These are phyloP conservation scores for Acer yangbiense DNA, from an alignment of 345 rosid genomes.

Conservation along the genomic window DNA sequence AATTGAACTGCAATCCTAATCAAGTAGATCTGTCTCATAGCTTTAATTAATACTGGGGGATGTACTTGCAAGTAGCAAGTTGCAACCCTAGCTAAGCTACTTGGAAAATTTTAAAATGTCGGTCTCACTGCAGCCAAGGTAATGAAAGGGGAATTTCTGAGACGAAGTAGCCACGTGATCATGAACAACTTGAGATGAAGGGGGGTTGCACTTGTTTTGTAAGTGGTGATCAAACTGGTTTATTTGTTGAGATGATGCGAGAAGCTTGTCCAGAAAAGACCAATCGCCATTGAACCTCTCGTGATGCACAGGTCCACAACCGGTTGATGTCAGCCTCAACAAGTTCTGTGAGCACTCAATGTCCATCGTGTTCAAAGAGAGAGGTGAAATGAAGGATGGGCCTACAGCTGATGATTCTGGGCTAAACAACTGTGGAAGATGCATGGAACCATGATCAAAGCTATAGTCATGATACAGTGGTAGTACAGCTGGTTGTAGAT, in stretches of 20 bases:
- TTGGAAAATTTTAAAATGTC: conserved; percentile 59
- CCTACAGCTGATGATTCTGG: conserved; percentile 60
- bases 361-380: conserved; percentile 45
- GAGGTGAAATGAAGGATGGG: conserved; percentile 30
- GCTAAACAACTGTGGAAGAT: conserved; percentile 82
- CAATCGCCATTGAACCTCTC: conserved; percentile 67
- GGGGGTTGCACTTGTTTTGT: conserved; percentile 29
- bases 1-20: conserved; percentile 2
- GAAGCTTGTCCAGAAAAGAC: conserved; percentile 89
- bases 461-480: conserved; percentile 17
- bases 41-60: neutral
- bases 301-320: conserved; percentile 28
- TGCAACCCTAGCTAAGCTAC: conserved; percentile 21
- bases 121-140: conserved; percentile 48
- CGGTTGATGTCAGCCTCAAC: conserved; percentile 56
- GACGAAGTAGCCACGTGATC: conserved; percentile 37
- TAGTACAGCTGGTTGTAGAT: conserved; percentile 29
- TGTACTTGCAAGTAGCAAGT: too few species aligned
- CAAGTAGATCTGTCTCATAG: neutral
- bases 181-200: conserved; percentile 41
- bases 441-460: conserved; percentile 51
- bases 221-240: conserved; percentile 16
- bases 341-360: conserved; percentile 68
- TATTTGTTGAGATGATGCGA: conserved; percentile 53
- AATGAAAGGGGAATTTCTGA: conserved; percentile 66